Evolutionary conservation across 129 eudicot genomes (phyloP).

Genomic region (carrot (Daucus carota)): DNA sequence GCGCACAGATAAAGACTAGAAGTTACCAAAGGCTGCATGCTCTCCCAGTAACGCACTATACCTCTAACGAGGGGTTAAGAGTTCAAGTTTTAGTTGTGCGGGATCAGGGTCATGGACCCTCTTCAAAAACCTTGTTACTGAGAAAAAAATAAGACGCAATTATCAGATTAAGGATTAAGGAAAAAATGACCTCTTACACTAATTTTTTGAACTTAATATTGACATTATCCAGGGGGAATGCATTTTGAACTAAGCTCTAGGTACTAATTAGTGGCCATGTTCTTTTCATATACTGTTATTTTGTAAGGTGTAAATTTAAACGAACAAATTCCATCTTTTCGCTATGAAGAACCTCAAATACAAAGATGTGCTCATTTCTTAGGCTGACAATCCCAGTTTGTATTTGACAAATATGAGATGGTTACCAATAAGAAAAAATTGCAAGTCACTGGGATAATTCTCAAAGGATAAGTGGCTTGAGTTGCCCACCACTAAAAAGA

Average conservation of each 20-base stretch:
- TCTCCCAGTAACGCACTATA: neutral
- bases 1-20: neutral
- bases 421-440: neutral
- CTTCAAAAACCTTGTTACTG: neutral
- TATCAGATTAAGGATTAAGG: neutral
- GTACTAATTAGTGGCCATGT: neutral
- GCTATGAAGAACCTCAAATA: neutral
- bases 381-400: neutral
- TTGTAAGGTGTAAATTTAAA: neutral
- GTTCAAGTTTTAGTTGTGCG: neutral
- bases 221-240: neutral
- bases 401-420: neutral
- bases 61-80: neutral
- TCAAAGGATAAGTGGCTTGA: neutral
- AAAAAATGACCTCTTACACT: no score
- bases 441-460: neutral
- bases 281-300: neutral
- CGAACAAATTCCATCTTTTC: constrained; percentile 2
- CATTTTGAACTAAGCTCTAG: neutral
- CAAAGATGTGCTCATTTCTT: neutral
- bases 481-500: constrained; percentile 12
- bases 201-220: no score
- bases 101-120: neutral
- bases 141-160: no score
- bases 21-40: neutral